These are phyloP conservation scores for Nymphaea colorata DNA, from an alignment of 164 flowering plant genomes.

Conservation along the genomic window DNA sequence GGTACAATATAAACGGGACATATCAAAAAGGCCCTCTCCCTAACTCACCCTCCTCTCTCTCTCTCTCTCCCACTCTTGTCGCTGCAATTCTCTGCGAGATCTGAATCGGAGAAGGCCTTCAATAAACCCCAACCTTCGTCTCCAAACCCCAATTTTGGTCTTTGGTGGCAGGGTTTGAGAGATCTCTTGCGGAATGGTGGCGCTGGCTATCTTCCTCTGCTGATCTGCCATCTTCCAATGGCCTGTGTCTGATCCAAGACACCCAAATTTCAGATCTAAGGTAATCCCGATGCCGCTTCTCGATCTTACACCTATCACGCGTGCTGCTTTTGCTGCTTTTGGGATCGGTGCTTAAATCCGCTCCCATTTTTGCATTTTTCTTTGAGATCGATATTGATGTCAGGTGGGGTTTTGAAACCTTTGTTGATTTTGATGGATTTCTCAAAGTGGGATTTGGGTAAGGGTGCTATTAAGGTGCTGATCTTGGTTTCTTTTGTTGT, in stretches of 20 bases:
- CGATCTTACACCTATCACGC: background rate
- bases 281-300: background rate
- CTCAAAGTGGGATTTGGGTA: background rate
- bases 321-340: background rate
- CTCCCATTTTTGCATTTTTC: background rate
- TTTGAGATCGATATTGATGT: background rate
- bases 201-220: background rate
- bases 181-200: background rate
- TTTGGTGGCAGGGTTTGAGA: background rate
- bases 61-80: background rate
- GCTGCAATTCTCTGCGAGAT: background rate
- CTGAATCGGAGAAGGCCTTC: background rate
- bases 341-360: background rate
- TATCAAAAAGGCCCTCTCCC: background rate
- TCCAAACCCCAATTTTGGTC: background rate
- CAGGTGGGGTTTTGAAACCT: background rate
- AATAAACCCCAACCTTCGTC: background rate
- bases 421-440: background rate
- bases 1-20: background rate
- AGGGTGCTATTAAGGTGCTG: background rate
- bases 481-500: background rate
- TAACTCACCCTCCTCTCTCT: background rate
- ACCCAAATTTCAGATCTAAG: background rate
- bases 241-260: background rate
- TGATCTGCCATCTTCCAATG: background rate